Evolutionary conservation across 495 filamentous ascomycete species (phyloP), one percentile per base, ranked within the genome.

Genomic region (Venustampulla echinocandica): DNA sequence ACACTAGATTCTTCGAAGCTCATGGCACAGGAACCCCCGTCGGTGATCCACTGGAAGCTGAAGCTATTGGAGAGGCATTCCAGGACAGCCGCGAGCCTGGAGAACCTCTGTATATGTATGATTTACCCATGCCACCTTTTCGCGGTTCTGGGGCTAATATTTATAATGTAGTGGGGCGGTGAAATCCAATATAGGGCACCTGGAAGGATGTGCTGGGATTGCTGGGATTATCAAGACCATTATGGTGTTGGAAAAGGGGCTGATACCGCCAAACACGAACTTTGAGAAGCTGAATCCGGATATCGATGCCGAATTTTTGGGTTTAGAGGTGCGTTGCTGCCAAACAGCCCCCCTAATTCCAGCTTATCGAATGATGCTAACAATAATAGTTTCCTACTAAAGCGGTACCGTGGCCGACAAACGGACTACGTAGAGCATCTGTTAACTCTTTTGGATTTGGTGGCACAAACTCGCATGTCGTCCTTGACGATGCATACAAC

Each of bases 401-500:
- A 19, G 27, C 42, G 15, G 52, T 47, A 2, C 27, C 57, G 7
- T 65, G 63, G 62, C 47, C 47, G 1, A 63, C 66, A 3, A 50
- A 5, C 20, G 45, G 54, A 15, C 41, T 69, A 0, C 62, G 70
- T 1, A 61, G 76, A 14, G 60, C 63, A 2, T 71, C 67, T 6
- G 63, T 79, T n/a, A 79, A 73, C 44, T 77, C 67, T 10, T 79
- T 75, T 46, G 77, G 77, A 0, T 79, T 69, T 51, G 78, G 77
- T 11, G 77, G 79, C 2, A 60, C 71, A 11, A 81, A 81, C 50
- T 64, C 67, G 0, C 76, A 83, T 49, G 63, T 61, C 4, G 66
- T 82, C 34, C 9, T 81, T 1, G 76, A 81, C 28, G 66, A 43
- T 34, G 50, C 54, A 14, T 54, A 42, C 17, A 21, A 54, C 20